Evolutionary conservation across 164 flowering plant genomes (phyloP).

Genomic region (Stephania japonica): DNA sequence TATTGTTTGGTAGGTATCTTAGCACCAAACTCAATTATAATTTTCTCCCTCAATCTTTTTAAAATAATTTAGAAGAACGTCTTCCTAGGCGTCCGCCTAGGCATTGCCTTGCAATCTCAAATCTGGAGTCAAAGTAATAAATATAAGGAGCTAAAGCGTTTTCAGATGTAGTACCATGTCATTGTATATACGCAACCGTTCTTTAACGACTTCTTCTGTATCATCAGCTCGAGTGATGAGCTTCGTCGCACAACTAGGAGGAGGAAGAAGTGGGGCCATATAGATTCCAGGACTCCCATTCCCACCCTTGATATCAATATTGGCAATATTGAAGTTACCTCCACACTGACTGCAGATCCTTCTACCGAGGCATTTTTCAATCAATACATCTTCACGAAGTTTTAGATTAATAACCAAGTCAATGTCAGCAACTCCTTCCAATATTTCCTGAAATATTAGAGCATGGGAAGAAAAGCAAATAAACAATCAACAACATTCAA

Average conservation of each 20-base stretch:
- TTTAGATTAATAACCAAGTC: slow-evolving; percentile 83
- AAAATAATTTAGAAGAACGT: too few species aligned
- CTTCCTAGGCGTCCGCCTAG: too few species aligned
- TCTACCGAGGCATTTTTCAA: slow-evolving; percentile 93
- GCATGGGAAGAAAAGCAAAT: not conserved
- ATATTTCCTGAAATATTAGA: slow-evolving; percentile 58
- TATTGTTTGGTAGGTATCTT: too few species aligned
- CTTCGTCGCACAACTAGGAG: slow-evolving; percentile 75
- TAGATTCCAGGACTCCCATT: slow-evolving; percentile 68
- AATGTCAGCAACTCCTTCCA: slow-evolving; percentile 78
- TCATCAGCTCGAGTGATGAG: slow-evolving; percentile 86
- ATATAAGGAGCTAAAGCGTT: not conserved
- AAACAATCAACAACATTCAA: not conserved
- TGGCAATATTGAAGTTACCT: slow-evolving; percentile 68
- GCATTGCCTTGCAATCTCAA: too few species aligned
- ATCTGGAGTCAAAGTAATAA: not conserved
- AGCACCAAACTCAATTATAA: too few species aligned
- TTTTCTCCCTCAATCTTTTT: too few species aligned
- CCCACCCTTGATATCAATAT: slow-evolving; percentile 64
- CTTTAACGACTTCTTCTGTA: slow-evolving; percentile 74
- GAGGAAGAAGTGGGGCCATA: slow-evolving; percentile 94
- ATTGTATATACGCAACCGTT: slow-evolving; percentile 67
- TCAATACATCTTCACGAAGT: slow-evolving; percentile 72
- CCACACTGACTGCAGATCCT: slow-evolving; percentile 90
- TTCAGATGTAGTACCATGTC: slow-evolving; percentile 43